Evolutionary conservation across 257 asterid genomes (phyloP).

Genomic region (Rehmannia glutinosa): DNA sequence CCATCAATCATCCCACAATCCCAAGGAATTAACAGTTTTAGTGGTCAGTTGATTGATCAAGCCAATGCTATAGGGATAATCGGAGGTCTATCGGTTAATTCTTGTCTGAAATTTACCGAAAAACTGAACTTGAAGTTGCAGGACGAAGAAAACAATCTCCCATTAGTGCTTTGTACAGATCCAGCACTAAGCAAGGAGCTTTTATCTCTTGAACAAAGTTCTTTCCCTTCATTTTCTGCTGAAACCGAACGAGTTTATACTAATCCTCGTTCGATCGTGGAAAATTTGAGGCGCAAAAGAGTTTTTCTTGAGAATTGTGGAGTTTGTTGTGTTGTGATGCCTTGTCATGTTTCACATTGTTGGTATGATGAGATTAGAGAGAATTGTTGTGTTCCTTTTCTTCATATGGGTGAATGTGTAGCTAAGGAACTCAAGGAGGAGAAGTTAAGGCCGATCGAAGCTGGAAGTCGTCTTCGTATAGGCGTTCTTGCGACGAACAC

Average conservation of each 20-base stretch:
- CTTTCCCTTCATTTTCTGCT: constrained; percentile 12
- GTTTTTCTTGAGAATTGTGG: constrained; percentile 58
- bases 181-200: constrained; percentile 44
- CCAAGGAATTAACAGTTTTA: neutral
- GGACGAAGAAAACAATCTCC: too few species aligned
- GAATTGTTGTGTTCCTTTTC: constrained; percentile 67
- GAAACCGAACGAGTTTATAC: constrained; percentile 25
- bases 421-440: constrained; percentile 67
- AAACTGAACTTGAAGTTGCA: neutral
- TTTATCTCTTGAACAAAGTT: constrained; percentile 34
- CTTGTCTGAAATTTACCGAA: constrained; percentile 17
- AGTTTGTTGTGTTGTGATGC: constrained; percentile 63
- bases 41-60: neutral
- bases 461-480: constrained; percentile 49
- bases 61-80: constrained; percentile 20
- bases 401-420: constrained; percentile 68
- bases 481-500: constrained; percentile 52
- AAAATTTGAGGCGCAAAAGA: constrained; percentile 46
- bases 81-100: constrained; percentile 15
- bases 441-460: constrained; percentile 55
- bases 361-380: constrained; percentile 60
- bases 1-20: constrained; percentile 18
- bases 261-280: constrained; percentile 33
- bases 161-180: constrained; percentile 43
- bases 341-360: constrained; percentile 57